These are phyloP conservation scores for Stromatinia cepivora DNA, from an alignment of 2,329 filamentous ascomycete genomes.

Conservation along the genomic window DNA sequence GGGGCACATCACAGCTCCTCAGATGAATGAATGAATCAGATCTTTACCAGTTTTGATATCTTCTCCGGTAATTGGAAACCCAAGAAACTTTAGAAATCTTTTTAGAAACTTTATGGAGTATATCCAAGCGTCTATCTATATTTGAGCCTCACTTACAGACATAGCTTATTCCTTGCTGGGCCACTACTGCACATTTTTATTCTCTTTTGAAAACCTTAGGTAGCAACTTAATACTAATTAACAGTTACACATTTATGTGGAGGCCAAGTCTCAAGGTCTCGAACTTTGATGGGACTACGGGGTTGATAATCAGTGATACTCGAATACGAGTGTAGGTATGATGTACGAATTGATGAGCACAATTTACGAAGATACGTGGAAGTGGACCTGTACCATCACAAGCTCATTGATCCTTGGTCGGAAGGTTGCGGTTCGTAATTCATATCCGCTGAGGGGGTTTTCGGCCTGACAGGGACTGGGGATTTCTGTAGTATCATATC, in stretches of 20 bases:
- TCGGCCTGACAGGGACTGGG: not conserved
- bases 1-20: not conserved
- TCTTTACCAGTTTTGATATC: not conserved
- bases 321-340: slow-evolving; percentile 4
- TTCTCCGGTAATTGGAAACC: not conserved
- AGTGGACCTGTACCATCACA: slow-evolving; percentile 6
- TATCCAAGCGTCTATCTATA: no score
- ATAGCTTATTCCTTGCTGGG: no score
- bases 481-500: not conserved
- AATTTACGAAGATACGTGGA: slow-evolving; percentile 9
- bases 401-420: not conserved
- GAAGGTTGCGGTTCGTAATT: slow-evolving; percentile 6
- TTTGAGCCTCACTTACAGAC: no score
- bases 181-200: no score
- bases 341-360: not conserved
- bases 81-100: not conserved
- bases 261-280: slow-evolving; percentile 4
- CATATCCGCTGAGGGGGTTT: not conserved
- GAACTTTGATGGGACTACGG: not conserved
- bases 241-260: not conserved
- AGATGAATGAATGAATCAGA: not conserved
- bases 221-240: no score
- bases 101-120: not conserved
- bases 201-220: no score
- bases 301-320: not conserved